Percentiles rank a stretch among this genome's conserved stretches.
phyloP scores from a whole-genome alignment of 345 rosid species.

The Eucalyptus marginata region DNA sequence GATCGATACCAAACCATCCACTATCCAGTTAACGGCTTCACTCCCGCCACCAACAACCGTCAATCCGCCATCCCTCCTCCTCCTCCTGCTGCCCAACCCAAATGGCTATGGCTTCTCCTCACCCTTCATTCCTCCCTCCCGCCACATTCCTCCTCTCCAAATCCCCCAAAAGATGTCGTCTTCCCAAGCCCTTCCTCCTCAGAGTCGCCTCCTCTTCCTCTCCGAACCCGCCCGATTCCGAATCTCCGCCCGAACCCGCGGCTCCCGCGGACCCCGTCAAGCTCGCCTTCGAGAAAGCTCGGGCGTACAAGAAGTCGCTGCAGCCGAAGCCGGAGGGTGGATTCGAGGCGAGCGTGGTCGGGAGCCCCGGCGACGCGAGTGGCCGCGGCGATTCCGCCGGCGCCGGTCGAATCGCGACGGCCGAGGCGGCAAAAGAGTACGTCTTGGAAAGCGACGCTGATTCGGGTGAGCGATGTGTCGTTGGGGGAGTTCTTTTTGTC shows the following conservation, averaged over 20 bases:
- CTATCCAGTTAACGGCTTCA: background rate
- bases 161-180: background rate
- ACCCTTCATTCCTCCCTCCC: background rate
- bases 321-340: background rate
- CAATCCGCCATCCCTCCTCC: background rate
- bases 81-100: background rate
- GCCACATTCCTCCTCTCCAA: background rate
- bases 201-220: background rate
- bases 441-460: constrained; percentile 13
- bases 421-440: constrained; percentile 25
- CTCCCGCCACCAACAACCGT: background rate
- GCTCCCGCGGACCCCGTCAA: constrained; percentile 37
- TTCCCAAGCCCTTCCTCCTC: background rate
- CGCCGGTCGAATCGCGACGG: constrained; percentile 28
- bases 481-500: background rate
- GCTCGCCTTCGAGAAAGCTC: constrained; percentile 64
- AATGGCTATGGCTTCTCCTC: background rate
- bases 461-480: background rate
- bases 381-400: constrained; percentile 4
- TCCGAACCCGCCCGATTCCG: background rate
- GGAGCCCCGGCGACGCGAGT: background rate
- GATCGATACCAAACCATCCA: background rate
- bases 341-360: background rate
- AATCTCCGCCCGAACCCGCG: background rate
- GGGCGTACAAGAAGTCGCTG: constrained; percentile 26